Evolutionary conservation across 208 protist genomes (phyloP), one percentile per base, ranked within the genome.

Genomic region (Trypanosoma brucei): DNA sequence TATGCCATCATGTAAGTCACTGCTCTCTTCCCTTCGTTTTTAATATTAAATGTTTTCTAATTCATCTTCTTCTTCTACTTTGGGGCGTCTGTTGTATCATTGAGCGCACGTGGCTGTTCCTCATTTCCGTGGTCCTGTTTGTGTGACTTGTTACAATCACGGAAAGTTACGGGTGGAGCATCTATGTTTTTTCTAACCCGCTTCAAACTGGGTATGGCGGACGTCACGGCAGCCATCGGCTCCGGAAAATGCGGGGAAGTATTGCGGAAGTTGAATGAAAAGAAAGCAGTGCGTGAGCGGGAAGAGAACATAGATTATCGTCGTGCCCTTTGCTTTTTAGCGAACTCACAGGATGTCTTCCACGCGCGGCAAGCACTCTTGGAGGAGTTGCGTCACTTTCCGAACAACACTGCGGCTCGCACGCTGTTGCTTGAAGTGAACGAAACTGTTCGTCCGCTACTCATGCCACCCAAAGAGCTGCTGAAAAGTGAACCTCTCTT

Each of bases 301-400:
- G 64, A 65, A 22, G 76, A 72, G 46, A 51, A 82, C 34, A 56
- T 91, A 2, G 83, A 93, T 61, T 91, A 88, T 62, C 76, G 69
- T 55, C 77, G 84, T 42, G 87, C 81, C 3, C 61, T 91, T 53
- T 87, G 79, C 57, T 88, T 93, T 54, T 63, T 93, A 30, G 40
- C 60, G 7, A 60, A 37, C 14, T 36, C 58, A n/a, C 37, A 75
- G 30, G 68, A 83, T 68, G n/a, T 55, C 0, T 61, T 93, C 7
- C 55, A 86, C 40, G 83, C 81, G 8, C 75, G 83, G 11, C 87
- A 93, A 42, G 76, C 81, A 42, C 64, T 89, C 22, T 60, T 93
- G 59, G 83, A 89, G 62, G 84, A 93, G 55, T 71, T 91, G 37
- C 83, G 84, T 1, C 62, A 79, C 7, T 78, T 81, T 62, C 73